Conservation (phyloP, 768 basidiomycete species). For the Mycena belliarum region DNA sequence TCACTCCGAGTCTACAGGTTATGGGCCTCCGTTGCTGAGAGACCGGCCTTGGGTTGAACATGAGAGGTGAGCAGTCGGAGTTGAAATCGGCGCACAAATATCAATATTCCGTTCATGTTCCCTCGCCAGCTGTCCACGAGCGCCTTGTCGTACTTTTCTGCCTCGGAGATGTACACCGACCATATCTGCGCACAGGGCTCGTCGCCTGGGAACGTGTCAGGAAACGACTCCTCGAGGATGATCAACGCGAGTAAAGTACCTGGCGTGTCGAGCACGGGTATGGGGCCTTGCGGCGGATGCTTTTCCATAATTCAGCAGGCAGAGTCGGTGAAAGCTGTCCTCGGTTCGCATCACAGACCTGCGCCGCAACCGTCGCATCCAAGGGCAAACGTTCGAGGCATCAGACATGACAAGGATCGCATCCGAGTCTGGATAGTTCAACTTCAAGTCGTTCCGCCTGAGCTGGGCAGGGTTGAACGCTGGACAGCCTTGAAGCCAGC, state of each 20-base stretch:
- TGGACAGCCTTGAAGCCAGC: no score
- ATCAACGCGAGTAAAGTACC: neutral
- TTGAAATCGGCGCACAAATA: constrained; percentile 12
- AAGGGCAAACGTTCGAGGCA: no score
- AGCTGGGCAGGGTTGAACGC: no score
- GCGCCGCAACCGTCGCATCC: no score
- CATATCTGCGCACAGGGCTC: constrained; percentile 22
- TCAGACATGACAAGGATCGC: no score
- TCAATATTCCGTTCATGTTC: constrained; percentile 21
- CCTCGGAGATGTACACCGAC: constrained; percentile 21
- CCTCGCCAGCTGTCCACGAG: constrained; percentile 19
- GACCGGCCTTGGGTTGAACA: constrained; percentile 15
- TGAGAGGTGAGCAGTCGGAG: neutral
- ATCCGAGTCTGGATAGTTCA: no score
- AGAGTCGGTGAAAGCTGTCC: no score
- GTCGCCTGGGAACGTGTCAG: constrained; percentile 12
- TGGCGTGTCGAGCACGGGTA: constrained; percentile 18
- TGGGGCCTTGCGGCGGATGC: neutral
- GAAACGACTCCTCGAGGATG: no score
- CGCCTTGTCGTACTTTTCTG: constrained; percentile 23
- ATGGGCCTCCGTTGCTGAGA: no score
- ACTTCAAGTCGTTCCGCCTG: no score
- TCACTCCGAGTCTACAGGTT: no score
- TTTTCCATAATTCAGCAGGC: constrained; percentile 7
- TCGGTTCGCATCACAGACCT: no score